Evolutionary conservation across 1,139 yeast genomes (phyloP).

Genomic region (Hansenula sp.): DNA sequence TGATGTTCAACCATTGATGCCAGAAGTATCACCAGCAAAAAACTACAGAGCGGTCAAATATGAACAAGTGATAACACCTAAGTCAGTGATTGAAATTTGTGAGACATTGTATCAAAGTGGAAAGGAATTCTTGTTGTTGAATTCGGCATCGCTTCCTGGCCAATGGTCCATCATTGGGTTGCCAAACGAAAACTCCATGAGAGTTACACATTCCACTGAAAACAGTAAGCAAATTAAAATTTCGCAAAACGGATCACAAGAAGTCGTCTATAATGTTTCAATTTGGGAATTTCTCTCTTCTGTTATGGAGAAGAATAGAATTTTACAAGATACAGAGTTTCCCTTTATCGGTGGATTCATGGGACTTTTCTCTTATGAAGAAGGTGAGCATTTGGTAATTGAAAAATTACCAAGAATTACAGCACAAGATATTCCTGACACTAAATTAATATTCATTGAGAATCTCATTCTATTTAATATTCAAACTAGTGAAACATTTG

Average conservation of each 20-base stretch:
- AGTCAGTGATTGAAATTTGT: conserved; percentile 40
- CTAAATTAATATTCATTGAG: conserved; percentile 70
- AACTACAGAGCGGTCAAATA: background rate
- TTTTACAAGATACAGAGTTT: conserved; percentile 27
- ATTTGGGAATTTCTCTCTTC: conserved; percentile 50
- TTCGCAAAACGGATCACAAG: background rate
- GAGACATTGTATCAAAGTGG: conserved; percentile 32
- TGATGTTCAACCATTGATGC: background rate
- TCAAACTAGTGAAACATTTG: conserved; percentile 40
- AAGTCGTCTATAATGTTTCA: conserved; percentile 10
- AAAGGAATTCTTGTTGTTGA: conserved; percentile 52
- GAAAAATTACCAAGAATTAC: conserved; percentile 33
- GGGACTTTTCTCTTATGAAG: conserved; percentile 86
- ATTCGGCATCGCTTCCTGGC: conserved; percentile 80
- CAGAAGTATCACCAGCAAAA: background rate
- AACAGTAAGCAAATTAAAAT: conserved; percentile 15
- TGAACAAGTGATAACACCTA: conserved; percentile 1
- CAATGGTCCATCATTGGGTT: conserved; percentile 84
- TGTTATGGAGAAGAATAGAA: conserved; percentile 38
- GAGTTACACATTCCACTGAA: conserved; percentile 54
- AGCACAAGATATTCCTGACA: conserved; percentile 50
- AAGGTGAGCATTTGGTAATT: conserved; percentile 49
- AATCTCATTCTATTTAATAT: conserved; percentile 45
- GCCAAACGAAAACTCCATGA: conserved; percentile 52
- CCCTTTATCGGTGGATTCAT: conserved; percentile 89